Conservation (phyloP, 2,329 filamentous ascomycete genomes). For the Escovopsis sp. region DNA sequence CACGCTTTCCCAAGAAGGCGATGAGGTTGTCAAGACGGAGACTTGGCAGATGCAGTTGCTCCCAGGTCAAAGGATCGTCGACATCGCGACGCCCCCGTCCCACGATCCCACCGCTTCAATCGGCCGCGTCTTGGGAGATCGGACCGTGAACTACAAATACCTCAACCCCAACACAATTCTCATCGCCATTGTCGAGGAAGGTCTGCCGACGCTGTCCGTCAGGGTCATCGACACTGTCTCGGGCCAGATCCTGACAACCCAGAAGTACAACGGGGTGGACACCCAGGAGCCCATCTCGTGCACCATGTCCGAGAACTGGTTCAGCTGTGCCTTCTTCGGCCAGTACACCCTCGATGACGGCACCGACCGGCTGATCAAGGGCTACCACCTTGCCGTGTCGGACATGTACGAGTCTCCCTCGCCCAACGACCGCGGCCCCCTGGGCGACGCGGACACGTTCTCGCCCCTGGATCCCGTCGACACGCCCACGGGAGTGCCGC, state of each 20-base stretch:
- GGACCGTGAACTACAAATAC: slow-evolving; percentile 95
- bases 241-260: slow-evolving; percentile 61
- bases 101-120: slow-evolving; percentile 91
- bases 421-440: slow-evolving; percentile 70
- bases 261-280: slow-evolving; percentile 60
- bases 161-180: slow-evolving; percentile 76
- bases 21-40: slow-evolving; percentile 29
- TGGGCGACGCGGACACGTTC: slow-evolving; percentile 55
- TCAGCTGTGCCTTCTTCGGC: slow-evolving; percentile 66
- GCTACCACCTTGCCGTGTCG: slow-evolving; percentile 71
- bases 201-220: slow-evolving; percentile 46
- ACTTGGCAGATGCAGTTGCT: slow-evolving; percentile 63
- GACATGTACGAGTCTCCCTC: slow-evolving; percentile 82
- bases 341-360: slow-evolving; percentile 43
- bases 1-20: slow-evolving; percentile 31
- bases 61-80: slow-evolving; percentile 50
- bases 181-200: slow-evolving; percentile 51
- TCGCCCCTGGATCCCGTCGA: slow-evolving; percentile 60
- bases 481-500: slow-evolving; percentile 35
- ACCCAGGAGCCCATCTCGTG: slow-evolving; percentile 58
- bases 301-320: slow-evolving; percentile 87
- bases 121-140: slow-evolving; percentile 79
- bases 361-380: slow-evolving; percentile 48
- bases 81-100: slow-evolving; percentile 50
- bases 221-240: slow-evolving; percentile 80